Percentiles rank a stretch among this genome's conserved stretches.
Conservation (phyloP, 108 stramenopile genomes). For the Chaetoceros muelleri region DNA sequence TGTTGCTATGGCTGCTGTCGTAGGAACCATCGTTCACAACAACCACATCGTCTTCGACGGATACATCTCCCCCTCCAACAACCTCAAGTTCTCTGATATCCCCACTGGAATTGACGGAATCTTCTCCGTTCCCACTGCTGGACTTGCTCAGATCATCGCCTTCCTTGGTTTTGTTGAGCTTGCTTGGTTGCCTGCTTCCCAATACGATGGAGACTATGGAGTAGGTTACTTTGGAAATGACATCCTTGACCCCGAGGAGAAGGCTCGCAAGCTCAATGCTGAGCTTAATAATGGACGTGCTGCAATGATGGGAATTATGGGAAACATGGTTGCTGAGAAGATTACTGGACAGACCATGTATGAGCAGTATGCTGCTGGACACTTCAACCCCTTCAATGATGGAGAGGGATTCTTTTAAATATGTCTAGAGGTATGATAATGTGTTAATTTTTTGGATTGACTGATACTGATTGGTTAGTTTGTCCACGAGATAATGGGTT, state of each 20-base stretch:
- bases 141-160: slow-evolving; percentile 25
- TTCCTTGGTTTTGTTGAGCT: slow-evolving; percentile 31
- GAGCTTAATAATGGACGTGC: slow-evolving; percentile 91
- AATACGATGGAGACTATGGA: slow-evolving; percentile 60
- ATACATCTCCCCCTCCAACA: slow-evolving; percentile 28
- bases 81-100: slow-evolving; percentile 25
- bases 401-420: slow-evolving; percentile 17
- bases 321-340: slow-evolving; percentile 50
- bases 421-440: no score
- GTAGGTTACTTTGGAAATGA: slow-evolving; percentile 40
- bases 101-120: slow-evolving; percentile 23
- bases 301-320: slow-evolving; percentile 88
- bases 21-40: slow-evolving; percentile 19
- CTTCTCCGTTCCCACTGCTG: slow-evolving; percentile 26
- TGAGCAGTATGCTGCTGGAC: slow-evolving; percentile 32
- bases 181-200: slow-evolving; percentile 35
- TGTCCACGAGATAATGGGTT: no score
- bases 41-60: slow-evolving; percentile 26
- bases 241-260: slow-evolving; percentile 22
- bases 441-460: no score
- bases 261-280: slow-evolving; percentile 34
- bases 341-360: slow-evolving; percentile 37
- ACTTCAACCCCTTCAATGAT: slow-evolving; percentile 23
- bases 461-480: no score
- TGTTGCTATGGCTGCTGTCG: slow-evolving; percentile 28